phyloP scores from a whole-genome alignment of 768 basidiomycete species.

The Butyriboletus loyo region DNA sequence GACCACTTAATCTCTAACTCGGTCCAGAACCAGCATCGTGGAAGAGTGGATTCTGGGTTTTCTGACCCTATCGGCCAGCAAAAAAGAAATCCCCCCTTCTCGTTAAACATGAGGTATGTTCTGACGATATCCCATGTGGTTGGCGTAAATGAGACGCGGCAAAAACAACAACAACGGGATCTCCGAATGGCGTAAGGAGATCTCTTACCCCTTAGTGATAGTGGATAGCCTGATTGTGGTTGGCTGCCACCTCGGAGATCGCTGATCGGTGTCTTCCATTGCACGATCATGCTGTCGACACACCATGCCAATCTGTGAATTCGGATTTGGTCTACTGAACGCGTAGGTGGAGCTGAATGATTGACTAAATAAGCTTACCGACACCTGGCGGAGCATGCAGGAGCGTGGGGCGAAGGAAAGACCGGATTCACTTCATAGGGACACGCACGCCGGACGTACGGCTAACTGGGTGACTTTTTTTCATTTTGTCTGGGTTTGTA shows the following conservation, averaged over 20 bases:
- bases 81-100: not conserved
- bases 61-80: slow-evolving; percentile 1
- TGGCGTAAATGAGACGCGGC: not conserved
- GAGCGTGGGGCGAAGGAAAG: not conserved
- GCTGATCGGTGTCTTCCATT: slow-evolving; percentile 5
- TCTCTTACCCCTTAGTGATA: not conserved
- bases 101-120: slow-evolving; percentile 4
- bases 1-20: not conserved
- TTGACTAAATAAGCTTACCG: not conserved
- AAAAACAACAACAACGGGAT: slow-evolving; percentile 1
- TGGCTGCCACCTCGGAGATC: not conserved
- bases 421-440: not conserved
- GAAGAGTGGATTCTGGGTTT: not conserved
- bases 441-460: not conserved
- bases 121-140: not conserved
- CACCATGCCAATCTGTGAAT: not conserved
- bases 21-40: not conserved
- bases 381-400: slow-evolving; percentile 3
- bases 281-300: not conserved
- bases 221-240: not conserved
- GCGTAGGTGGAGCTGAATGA: not conserved
- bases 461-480: not conserved
- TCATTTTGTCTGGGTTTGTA: not conserved
- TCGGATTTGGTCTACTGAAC: not conserved
- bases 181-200: not conserved